A percentile compares a stretch with the other conserved stretches of the same genome.
These are phyloP conservation scores for Aspergillus persii DNA, from an alignment of 2,329 filamentous ascomycete genomes.

Conservation along the genomic window DNA sequence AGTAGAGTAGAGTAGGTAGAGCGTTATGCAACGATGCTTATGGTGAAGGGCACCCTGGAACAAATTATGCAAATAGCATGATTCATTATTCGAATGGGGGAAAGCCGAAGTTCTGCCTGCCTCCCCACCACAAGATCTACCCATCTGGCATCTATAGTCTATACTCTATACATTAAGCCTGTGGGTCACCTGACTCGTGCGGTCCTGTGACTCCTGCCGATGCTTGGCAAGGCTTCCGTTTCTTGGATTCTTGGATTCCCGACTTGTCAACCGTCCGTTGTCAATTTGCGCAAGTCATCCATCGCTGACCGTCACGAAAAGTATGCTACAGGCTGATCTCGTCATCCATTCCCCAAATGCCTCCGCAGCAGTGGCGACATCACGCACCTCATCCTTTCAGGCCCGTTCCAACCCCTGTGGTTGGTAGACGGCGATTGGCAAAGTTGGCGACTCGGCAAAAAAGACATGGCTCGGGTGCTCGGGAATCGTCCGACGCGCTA, in stretches of 20 bases:
- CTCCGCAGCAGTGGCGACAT: background rate
- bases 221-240: too few species aligned
- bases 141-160: too few species aligned
- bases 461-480: background rate
- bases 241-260: too few species aligned
- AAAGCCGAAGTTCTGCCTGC: background rate
- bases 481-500: background rate
- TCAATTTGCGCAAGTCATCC: too few species aligned
- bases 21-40: too few species aligned
- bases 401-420: background rate
- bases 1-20: too few species aligned
- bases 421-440: background rate
- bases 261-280: too few species aligned
- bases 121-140: background rate
- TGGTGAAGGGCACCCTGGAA: background rate
- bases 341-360: background rate
- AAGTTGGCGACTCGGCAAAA: background rate
- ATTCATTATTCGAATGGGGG: too few species aligned
- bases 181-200: too few species aligned
- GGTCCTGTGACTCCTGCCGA: too few species aligned
- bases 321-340: background rate
- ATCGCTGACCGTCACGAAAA: too few species aligned
- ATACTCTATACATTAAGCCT: too few species aligned
- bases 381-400: background rate
- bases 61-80: background rate